Conservation (phyloP, 768 basidiomycete species). For the Rossbeevera mucosa region DNA sequence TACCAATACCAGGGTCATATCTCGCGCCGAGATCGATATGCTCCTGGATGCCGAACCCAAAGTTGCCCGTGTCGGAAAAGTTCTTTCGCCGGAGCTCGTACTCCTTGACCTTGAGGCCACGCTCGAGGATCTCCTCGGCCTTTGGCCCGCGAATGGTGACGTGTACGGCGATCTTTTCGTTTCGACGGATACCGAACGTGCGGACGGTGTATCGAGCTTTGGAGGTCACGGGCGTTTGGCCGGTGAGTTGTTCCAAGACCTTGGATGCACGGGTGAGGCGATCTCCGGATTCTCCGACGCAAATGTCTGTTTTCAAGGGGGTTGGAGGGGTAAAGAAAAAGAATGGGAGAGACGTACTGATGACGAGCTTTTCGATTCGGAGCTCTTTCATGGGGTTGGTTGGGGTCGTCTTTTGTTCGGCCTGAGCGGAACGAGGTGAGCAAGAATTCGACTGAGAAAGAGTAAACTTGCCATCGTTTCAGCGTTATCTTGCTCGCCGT, state of each 20-base stretch:
- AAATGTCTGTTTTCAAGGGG: slow-evolving; percentile 69
- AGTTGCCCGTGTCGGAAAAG: slow-evolving; percentile 99
- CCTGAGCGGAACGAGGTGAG: slow-evolving; percentile 39
- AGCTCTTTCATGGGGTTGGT: slow-evolving; percentile 96
- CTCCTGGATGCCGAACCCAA: slow-evolving; percentile 98
- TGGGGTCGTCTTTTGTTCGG: slow-evolving; percentile 84
- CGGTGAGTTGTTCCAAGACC: slow-evolving; percentile 98
- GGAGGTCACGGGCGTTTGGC: slow-evolving; percentile 98
- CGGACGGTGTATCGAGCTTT: slow-evolving; percentile 99
- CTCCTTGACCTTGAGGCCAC: slow-evolving; percentile 99
- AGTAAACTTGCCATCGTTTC: slow-evolving; percentile 26
- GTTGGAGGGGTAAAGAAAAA: background rate
- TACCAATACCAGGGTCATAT: slow-evolving; percentile 98
- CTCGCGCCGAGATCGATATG: slow-evolving; percentile 99
- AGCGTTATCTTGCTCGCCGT: slow-evolving; percentile 34
- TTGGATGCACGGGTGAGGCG: slow-evolving; percentile 98
- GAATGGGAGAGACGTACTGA: slow-evolving; percentile 77
- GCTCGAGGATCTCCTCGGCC: slow-evolving; percentile 98
- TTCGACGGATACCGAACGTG: slow-evolving; percentile 98
- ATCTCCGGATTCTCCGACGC: slow-evolving; percentile 99
- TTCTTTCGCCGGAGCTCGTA: slow-evolving; percentile 96
- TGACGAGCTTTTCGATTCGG: slow-evolving; percentile 96
- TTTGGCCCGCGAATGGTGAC: slow-evolving; percentile 99
- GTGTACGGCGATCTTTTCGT: slow-evolving; percentile 99
- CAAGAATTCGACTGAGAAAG: no score